Evolutionary conservation across 2,329 filamentous ascomycete genomes (phyloP).

Genomic region (Colletotrichum tofieldiae): DNA sequence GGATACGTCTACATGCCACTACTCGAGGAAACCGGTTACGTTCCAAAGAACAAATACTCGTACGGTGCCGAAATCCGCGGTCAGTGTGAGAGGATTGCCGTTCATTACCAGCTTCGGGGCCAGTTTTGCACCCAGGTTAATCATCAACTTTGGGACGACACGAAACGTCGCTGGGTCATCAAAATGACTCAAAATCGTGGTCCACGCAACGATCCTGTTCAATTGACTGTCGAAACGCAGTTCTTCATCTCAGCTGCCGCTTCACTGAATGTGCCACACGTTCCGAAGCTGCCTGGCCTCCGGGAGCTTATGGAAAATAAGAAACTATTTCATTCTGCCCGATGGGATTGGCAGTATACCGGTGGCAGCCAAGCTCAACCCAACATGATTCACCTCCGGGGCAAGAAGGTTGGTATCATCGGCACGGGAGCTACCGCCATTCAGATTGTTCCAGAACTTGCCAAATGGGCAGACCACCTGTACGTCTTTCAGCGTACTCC

Average conservation of each 20-base stretch:
- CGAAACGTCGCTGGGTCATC: constrained; percentile 44
- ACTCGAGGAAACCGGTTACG: constrained; percentile 36
- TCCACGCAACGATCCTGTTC: constrained; percentile 39
- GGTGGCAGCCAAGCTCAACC: constrained; percentile 58
- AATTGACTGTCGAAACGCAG: constrained; percentile 50
- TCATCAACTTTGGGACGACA: constrained; percentile 62
- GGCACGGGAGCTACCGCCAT: constrained; percentile 66
- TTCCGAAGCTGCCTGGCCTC: constrained; percentile 51
- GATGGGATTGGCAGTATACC: constrained; percentile 61
- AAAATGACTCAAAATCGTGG: constrained; percentile 46
- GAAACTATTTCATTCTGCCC: constrained; percentile 61
- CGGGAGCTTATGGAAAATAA: constrained; percentile 42
- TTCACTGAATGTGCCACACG: constrained; percentile 54
- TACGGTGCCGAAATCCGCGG: constrained; percentile 57
- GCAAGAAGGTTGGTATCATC: constrained; percentile 62
- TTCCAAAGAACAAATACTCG: constrained; percentile 49
- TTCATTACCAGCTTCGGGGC: constrained; percentile 55
- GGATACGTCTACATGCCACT: constrained; percentile 46
- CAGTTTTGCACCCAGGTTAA: constrained; percentile 60
- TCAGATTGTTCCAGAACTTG: constrained; percentile 61
- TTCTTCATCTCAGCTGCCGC: constrained; percentile 58
- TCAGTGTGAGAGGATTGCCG: constrained; percentile 59
- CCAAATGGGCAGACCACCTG: constrained; percentile 62
- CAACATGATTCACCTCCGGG: constrained; percentile 60
- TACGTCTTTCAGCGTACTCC: constrained; percentile 72